Evolutionary conservation across 2,329 filamentous ascomycete genomes (phyloP), one percentile per base, ranked within the genome.

Genomic region (Exserohilum rostratum): DNA sequence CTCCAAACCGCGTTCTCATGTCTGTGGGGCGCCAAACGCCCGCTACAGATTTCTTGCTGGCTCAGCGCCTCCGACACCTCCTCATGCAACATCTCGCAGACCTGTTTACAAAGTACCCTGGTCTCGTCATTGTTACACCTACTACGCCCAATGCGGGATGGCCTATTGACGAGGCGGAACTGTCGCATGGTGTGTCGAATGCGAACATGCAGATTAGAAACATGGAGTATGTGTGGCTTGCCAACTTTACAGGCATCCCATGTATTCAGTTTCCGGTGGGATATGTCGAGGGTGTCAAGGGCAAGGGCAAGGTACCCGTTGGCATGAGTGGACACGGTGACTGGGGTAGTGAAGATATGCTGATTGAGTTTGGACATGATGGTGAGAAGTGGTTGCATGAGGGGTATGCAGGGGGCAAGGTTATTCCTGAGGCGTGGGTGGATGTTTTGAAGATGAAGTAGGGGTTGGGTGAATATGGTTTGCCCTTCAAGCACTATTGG

Each of bases 141-240:
- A 92, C 91, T 1, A 85, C 86, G 3, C 90, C 92, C 0, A 83
- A 89, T 55, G 81, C 86, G 0, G 92, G 92, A 10, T 96, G 90
- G 89, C 84, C 84, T 37, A 85, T 87, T 10, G 87, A 90, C 35
- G 78, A 86, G 13, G 78, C 78, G n/a, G 87, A 92, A 66, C 70
- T 86, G 4, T 62, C 69, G 6, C 76, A 80, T 42, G 93, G 93
- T 2, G 79, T 91, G 62, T 87, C 83, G 33, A 89, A 97, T 72
- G 87, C 83, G 0, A 91, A 95, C 70, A 80, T 78, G 57, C 87
- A 85, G 13, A 78, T 96, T n/a, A 80, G 84, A 22, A 90, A 85
- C 69, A 96, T 96, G 91, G 85, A 88, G 73, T 96, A 91, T 75
- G 87, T 90, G 13, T 96, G 90, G 84, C 76, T 96, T 31, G 89